Percentiles rank a stretch among this genome's conserved stretches.
Conservation (phyloP, 345 rosid genomes). For the Populus tremula region DNA sequence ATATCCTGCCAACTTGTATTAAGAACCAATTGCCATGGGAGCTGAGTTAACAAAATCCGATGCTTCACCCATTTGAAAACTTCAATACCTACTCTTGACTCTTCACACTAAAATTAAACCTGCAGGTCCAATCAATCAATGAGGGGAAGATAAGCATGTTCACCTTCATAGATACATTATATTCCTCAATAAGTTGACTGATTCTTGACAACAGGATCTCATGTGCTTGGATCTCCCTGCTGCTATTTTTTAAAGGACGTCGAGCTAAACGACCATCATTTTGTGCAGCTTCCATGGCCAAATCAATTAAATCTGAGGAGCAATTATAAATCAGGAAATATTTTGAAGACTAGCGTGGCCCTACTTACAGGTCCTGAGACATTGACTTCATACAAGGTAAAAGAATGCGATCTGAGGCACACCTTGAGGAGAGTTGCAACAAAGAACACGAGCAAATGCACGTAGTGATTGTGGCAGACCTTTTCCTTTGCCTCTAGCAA, state of each 20-base stretch:
- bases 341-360: neutral
- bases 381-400: conserved; percentile 1
- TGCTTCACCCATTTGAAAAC: neutral
- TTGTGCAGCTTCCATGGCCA: conserved; percentile 64
- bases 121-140: neutral
- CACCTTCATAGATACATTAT: conserved; percentile 55
- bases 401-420: conserved; percentile 10
- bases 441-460: conserved; percentile 73
- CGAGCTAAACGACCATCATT: conserved; percentile 82
- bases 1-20: too few relatives aligned
- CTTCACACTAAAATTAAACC: neutral
- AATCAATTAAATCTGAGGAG: conserved; percentile 50
- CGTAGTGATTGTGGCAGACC: conserved; percentile 84
- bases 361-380: neutral
- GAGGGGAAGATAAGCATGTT: neutral
- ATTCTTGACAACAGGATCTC: conserved; percentile 48
- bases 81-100: neutral
- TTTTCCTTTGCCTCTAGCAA: conserved; percentile 63
- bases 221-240: conserved; percentile 65
- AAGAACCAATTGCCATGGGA: too few relatives aligned
- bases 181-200: conserved; percentile 37
- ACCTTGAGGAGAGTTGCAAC: conserved; percentile 61
- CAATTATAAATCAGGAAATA: neutral
- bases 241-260: conserved; percentile 45
- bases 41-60: neutral